Percentiles rank a stretch among this genome's conserved stretches.
phyloP scores from a whole-genome alignment of 495 filamentous ascomycete species.

The Penicillium canescens region DNA sequence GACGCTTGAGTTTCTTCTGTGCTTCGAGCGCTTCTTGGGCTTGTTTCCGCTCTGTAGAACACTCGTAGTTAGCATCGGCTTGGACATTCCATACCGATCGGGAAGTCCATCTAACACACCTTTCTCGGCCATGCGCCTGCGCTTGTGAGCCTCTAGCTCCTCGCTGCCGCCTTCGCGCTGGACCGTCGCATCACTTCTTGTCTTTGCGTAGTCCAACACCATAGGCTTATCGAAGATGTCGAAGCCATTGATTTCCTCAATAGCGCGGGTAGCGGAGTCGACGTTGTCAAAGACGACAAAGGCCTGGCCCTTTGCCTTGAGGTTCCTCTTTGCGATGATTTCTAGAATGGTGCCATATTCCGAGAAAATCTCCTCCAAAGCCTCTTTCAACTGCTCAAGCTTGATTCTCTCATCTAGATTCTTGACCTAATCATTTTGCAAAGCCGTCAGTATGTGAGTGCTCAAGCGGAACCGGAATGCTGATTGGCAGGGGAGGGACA shows the following conservation, averaged over 20 bases:
- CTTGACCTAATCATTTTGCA: conserved; percentile 58
- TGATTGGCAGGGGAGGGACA: conserved; percentile 17
- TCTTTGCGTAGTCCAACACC: conserved; percentile 81
- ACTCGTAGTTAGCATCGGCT: conserved; percentile 4
- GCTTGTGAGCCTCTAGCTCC: conserved; percentile 86
- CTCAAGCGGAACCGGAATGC: conserved; percentile 9
- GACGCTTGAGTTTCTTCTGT: conserved; percentile 79
- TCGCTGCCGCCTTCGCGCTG: conserved; percentile 68
- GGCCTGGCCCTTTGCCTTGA: conserved; percentile 93
- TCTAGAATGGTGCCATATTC: conserved; percentile 92
- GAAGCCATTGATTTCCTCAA: conserved; percentile 91
- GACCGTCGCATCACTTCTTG: conserved; percentile 86
- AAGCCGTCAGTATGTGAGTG: conserved; percentile 15
- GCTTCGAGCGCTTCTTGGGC: conserved; percentile 80
- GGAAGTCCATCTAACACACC: conserved; percentile 51
- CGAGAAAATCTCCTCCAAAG: conserved; percentile 76
- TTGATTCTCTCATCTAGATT: conserved; percentile 96
- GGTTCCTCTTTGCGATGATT: conserved; percentile 86
- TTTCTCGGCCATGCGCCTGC: conserved; percentile 83
- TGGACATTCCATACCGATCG: background rate
- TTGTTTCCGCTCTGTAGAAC: conserved; percentile 77
- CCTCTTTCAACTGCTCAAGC: conserved; percentile 70
- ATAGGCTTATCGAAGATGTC: conserved; percentile 93
- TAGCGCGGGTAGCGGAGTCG: conserved; percentile 73
- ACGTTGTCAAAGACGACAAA: conserved; percentile 89